Conservation (phyloP, 179 eudicot species). For the Patellifolia procumbens region DNA sequence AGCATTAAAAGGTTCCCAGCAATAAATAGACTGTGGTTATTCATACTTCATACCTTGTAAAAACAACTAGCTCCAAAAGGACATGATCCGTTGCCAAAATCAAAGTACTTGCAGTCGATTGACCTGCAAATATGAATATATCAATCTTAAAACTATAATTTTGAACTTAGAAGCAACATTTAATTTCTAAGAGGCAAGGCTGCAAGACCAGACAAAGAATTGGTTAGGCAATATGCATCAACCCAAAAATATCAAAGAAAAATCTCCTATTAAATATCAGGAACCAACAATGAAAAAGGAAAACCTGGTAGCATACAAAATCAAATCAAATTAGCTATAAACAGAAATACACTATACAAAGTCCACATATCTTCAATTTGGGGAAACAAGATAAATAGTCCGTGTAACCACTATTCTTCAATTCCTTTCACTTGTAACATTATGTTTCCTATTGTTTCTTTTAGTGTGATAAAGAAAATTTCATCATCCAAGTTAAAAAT, state of each 20-base stretch:
- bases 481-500: neutral
- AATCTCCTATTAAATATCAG: neutral
- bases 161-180: neutral
- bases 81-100: slow-evolving; percentile 90
- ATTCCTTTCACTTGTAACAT: neutral
- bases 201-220: neutral
- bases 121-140: slow-evolving; percentile 56
- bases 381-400: neutral
- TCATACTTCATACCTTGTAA: slow-evolving; percentile 57
- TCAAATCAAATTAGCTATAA: neutral
- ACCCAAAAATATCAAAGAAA: neutral
- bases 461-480: neutral
- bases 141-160: neutral
- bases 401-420: neutral
- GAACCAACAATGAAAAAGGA: neutral
- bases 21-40: neutral
- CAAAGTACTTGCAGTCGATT: slow-evolving; percentile 95
- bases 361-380: neutral
- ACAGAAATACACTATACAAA: neutral
- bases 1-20: neutral
- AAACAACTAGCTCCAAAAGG: slow-evolving; percentile 97
- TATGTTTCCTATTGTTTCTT: neutral
- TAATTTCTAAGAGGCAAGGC: neutral
- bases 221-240: neutral
- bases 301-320: neutral